Base-by-base conservation (phyloP, 108 stramenopile species). In the Skeletonema menzelii region DNA sequence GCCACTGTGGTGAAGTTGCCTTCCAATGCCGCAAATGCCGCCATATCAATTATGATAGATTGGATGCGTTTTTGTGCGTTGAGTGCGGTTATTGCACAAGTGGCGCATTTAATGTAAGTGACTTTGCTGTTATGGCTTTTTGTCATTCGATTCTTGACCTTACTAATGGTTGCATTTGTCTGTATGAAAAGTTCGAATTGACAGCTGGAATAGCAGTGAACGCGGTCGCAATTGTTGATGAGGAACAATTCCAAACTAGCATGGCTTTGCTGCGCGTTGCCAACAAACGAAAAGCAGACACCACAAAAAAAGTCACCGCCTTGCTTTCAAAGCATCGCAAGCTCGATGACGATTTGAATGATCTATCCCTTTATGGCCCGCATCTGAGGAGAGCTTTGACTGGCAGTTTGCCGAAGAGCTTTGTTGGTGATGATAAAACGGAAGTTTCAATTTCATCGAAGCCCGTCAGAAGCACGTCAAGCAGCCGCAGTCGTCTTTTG, bases 71-170 rank as follows among this genome's bases (percentile, higher is more conserved):
- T 63, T 71, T 99, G 10, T 99, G 98, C 61, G 96, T 95, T 22
- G 98, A 97, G 76, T 99, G 98, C 71, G 98, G 98, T 7, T 97
- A 97, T 77, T 97, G 96, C 65, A 74, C 93, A 11, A 85, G 88
- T 55, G 98, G 89, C 35, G 82, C 70, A 22, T 97, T 99, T 69
- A 67, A 76, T 40, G 49, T 53, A 22, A 53, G 49, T 44, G 27
- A 8, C 10, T 37, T 8, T 47, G 27, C 49, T 19, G 31, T 13
- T 59, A 46, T 38, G 17, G 24, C 11, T 35, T 22, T 40, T 7
- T 24, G n/a, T n/a, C n/a, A 19, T 35, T 17, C 59, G 12, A 34
- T 44, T 30, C 40, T 4, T 42, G 40, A n/a, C 40, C 40, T 13
- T 13, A n/a, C 15, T 13, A 53, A 53, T 53, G 2, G 15, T 37